These are phyloP conservation scores for Blastobotrys indianensis DNA, from an alignment of 1,139 yeast genomes.

Conservation along the genomic window DNA sequence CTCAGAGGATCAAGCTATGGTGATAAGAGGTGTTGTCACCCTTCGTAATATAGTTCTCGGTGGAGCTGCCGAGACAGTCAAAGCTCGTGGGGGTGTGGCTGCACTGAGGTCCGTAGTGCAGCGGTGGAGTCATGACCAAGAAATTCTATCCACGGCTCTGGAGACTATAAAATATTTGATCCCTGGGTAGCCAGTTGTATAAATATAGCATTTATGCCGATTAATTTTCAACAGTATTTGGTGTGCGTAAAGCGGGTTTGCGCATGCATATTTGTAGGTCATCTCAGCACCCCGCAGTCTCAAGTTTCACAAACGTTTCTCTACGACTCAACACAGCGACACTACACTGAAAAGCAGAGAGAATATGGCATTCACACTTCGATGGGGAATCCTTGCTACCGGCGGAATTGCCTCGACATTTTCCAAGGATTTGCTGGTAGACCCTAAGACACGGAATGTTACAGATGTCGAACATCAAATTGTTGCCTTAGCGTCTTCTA, in stretches of 20 bases:
- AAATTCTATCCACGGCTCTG: too few species aligned
- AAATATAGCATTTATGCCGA: too few species aligned
- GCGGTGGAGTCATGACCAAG: not conserved
- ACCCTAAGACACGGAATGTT: constrained; percentile 27
- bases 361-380: constrained; percentile 21
- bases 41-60: constrained; percentile 12
- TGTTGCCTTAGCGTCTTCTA: constrained; percentile 32
- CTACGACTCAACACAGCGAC: not conserved
- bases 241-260: too few species aligned
- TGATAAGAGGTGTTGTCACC: constrained; percentile 19
- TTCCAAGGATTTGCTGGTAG: constrained; percentile 27
- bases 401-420: constrained; percentile 31
- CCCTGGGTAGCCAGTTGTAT: too few species aligned
- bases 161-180: too few species aligned
- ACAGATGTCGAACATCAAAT: constrained; percentile 29
- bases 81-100: not conserved
- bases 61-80: constrained; percentile 2
- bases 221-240: too few species aligned
- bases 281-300: too few species aligned
- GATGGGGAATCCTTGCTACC: constrained; percentile 29
- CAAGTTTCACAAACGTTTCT: not conserved
- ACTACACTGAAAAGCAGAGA: not conserved
- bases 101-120: not conserved
- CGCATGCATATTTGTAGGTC: too few species aligned
- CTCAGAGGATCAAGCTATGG: constrained; percentile 24